Evolutionary conservation across 164 flowering plant genomes (phyloP), one percentile per base, ranked within the genome.

Genomic region (Saururus chinensis): DNA sequence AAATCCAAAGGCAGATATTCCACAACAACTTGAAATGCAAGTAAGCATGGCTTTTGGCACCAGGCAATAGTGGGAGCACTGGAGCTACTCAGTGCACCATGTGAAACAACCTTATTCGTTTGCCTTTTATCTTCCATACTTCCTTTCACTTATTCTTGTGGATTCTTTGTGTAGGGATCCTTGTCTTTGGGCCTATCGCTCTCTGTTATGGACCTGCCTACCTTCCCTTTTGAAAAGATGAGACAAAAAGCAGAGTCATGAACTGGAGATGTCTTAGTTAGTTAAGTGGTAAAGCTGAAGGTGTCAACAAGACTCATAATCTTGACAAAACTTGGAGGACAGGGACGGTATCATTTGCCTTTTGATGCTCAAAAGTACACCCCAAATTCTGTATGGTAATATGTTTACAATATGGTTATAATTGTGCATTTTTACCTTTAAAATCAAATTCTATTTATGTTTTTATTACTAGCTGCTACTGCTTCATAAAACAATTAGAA

Each of bases 21-120:
- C 60, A 37, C 45, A 37, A 13, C 57, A 45, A 62, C 73, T 65
- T 70, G 55, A 57, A 57, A 61, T 61, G 55, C 69, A 70, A 70
- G 73, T 58, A 70, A 70, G n/a, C 58, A 17, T 56, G 56, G 56
- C 56, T 62, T 62, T 57, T 60, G 55, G 41, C 37, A 25, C 12
- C 20, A 26, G 60, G 21, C 37, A 23, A 14, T 23, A 19, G 35
- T 22, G 40, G 54, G 17, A 56, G 37, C 52, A 56, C 60, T 56
- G 12, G 45, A 41, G 56, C 51, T 60, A n/a, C 41, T 24, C n/a
- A 40, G 21, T 14, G 20, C 40, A 59, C 63, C 67, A 60, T 60
- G 67, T 69, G 72, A 59, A 64, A 30, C 59, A 40, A 59, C 19
- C 61, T 53, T 56, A 30, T 30, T 53, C 26, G 20, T 25, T 35